Base-by-base conservation (phyloP, 352 stramenopile species). In the Thalassiosira mediterranea region DNA sequence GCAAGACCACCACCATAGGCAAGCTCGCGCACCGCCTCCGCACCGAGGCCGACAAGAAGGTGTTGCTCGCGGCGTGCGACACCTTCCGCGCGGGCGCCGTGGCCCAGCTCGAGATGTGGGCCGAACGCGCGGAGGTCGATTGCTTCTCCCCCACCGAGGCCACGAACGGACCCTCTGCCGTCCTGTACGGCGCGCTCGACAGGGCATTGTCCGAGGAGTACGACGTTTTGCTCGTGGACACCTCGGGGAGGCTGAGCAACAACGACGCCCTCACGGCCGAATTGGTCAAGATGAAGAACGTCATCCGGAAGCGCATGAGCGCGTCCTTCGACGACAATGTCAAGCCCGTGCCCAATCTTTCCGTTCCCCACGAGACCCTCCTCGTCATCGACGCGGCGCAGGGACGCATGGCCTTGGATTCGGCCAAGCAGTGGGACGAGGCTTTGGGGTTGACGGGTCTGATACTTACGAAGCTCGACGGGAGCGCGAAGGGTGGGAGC, bases 391-490 rank as follows among this genome's bases (percentile, higher is more conserved):
- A 95, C 81, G 92, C 91, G 8, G 88, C 89, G 19, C 89, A 95
- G 58, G 92, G 92, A 25, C 76, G 90, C 11, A 95, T 95, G 81
- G 92, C 90, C 4, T 73, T 95, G 46, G 91, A 95, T 76, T 92
- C 89, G 11, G 90, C 90, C 8, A 86, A 88, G 52, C 78, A 88
- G 44, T 96, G 90, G 90, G 84, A 94, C 47, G 71, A 88, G 42
- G 89, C 93, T 67, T 60, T 94, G 65, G 88, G 87, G 25, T 78
- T 94, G 59, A 88, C 73, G 29, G 90, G 90, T 21, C 74, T 95
- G 44, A 88, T 94, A 44, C 76, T 96, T 29, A 96, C 92, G 7
- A 96, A 96, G 54, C 66, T 96, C 13, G 92, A 95, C 86, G 91
- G 90, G 38, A 91, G 76, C 70, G 89, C 92, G 15, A 85, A 88